phyloP scores from a whole-genome alignment of 257 asterid genomes.

The Primulina tabacum region DNA sequence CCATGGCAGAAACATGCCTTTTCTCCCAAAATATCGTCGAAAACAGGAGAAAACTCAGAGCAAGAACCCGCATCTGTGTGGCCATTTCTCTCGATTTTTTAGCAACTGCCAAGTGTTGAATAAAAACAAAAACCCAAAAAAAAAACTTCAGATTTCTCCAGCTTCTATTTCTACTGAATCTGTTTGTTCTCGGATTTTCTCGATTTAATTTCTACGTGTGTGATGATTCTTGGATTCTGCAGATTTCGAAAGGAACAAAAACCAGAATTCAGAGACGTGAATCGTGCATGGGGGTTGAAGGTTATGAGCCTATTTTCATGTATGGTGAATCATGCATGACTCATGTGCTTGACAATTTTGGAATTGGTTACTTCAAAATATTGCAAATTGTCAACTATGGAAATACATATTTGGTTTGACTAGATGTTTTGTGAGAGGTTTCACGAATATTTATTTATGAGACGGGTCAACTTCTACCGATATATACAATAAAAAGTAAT shows the following conservation, averaged over 20 bases:
- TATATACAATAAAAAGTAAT: too few relatives aligned
- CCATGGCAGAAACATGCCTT: constrained; percentile 23
- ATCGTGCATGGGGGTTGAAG: constrained; percentile 5
- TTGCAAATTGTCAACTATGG: too few relatives aligned
- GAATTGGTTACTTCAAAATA: too few relatives aligned
- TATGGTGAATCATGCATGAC: constrained; percentile 30
- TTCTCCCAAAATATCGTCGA: constrained; percentile 6
- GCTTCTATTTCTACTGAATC: constrained; percentile 19
- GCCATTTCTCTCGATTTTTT: constrained; percentile 26
- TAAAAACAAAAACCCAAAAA: background rate
- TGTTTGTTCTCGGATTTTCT: background rate
- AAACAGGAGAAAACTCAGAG: constrained; percentile 18
- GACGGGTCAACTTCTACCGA: too few relatives aligned
- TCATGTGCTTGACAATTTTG: constrained; percentile 23
- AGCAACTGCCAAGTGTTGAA: background rate
- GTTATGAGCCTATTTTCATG: constrained; percentile 12
- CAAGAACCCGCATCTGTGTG: constrained; percentile 19
- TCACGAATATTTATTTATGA: too few relatives aligned
- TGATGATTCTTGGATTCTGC: background rate
- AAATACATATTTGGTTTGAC: too few relatives aligned
- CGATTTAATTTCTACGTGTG: background rate
- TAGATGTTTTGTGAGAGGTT: too few relatives aligned
- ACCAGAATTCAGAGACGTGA: background rate
- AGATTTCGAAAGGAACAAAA: background rate
- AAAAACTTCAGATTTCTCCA: background rate